These are phyloP conservation scores for Marasmius sp. DNA, from an alignment of 1,284 basidiomycete genomes.

Conservation along the genomic window DNA sequence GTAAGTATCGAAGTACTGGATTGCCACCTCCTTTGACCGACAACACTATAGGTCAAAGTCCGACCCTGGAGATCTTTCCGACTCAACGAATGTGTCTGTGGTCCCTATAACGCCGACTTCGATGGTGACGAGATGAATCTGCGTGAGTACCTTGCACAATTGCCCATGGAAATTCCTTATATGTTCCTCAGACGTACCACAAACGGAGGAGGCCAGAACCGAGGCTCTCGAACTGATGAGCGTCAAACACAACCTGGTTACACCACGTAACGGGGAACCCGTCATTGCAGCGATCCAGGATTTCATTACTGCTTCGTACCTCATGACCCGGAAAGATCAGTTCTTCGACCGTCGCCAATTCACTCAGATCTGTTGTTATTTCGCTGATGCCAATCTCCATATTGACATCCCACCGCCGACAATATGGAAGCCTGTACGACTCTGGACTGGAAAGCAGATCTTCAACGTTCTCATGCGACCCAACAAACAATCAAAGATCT, in stretches of 20 bases:
- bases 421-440: slow-evolving; percentile 88
- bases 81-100: slow-evolving; percentile 98
- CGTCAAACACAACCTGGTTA: slow-evolving; percentile 97
- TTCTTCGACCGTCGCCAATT: slow-evolving; percentile 96
- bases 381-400: slow-evolving; percentile 88
- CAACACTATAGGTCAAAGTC: slow-evolving; percentile 68
- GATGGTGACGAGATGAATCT: slow-evolving; percentile 99
- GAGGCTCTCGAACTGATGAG: slow-evolving; percentile 98
- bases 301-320: slow-evolving; percentile 97
- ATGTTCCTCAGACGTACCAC: slow-evolving; percentile 81
- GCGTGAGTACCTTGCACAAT: slow-evolving; percentile 52
- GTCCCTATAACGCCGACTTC: slow-evolving; percentile 99
- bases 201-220: slow-evolving; percentile 97
- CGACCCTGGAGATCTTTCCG: slow-evolving; percentile 98
- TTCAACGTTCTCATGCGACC: slow-evolving; percentile 97
- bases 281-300: slow-evolving; percentile 98
- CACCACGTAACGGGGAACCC: slow-evolving; percentile 96
- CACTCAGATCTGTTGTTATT: slow-evolving; percentile 94
- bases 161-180: not conserved
- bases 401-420: slow-evolving; percentile 96
- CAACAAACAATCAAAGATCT: slow-evolving; percentile 80
- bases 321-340: slow-evolving; percentile 90
- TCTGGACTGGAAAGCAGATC: slow-evolving; percentile 99
- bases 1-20: slow-evolving; percentile 42
- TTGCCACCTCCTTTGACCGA: slow-evolving; percentile 3